Evolutionary conservation across 2,329 filamentous ascomycete genomes (phyloP).

Genomic region (Ophiostoma piceae): DNA sequence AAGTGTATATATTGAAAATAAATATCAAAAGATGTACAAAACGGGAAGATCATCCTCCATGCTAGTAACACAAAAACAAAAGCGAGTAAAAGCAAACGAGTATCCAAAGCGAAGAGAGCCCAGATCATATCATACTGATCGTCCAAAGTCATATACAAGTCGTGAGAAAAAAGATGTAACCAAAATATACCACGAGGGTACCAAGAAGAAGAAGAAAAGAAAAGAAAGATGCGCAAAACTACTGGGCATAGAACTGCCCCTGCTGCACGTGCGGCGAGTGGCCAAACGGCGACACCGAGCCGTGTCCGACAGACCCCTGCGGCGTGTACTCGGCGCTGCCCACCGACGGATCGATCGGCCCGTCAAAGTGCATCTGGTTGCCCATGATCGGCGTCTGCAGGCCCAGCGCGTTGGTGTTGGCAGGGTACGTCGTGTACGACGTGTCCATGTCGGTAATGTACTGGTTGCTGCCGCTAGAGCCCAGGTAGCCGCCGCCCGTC

Average conservation of each 20-base stretch:
- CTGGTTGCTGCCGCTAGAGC: slow-evolving; percentile 25
- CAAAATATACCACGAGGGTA: not conserved
- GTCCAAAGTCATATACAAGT: slow-evolving; percentile 4
- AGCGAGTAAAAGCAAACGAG: not conserved
- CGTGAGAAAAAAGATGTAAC: not conserved
- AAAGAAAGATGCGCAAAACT: not conserved
- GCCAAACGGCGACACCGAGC: slow-evolving; percentile 40
- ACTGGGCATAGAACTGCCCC: slow-evolving; percentile 27
- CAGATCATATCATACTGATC: not conserved
- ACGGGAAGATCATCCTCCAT: not conserved
- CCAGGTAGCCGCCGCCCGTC: slow-evolving; percentile 26
- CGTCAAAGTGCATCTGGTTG: slow-evolving; percentile 34
- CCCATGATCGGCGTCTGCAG: slow-evolving; percentile 33
- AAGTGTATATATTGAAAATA: not conserved
- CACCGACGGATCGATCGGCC: slow-evolving; percentile 33
- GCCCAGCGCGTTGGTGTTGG: slow-evolving; percentile 35
- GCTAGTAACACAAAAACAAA: not conserved
- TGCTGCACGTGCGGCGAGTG: slow-evolving; percentile 40
- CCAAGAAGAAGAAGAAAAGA: not conserved
- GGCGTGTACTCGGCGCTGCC: slow-evolving; percentile 35
- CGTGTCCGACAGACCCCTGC: slow-evolving; percentile 39
- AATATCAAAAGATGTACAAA: not conserved
- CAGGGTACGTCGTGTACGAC: slow-evolving; percentile 33
- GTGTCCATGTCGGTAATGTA: slow-evolving; percentile 36
- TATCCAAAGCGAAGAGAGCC: not conserved